Evolutionary conservation across 1,284 basidiomycete species (phyloP).

Genomic region (Ceratobasidium sp.): DNA sequence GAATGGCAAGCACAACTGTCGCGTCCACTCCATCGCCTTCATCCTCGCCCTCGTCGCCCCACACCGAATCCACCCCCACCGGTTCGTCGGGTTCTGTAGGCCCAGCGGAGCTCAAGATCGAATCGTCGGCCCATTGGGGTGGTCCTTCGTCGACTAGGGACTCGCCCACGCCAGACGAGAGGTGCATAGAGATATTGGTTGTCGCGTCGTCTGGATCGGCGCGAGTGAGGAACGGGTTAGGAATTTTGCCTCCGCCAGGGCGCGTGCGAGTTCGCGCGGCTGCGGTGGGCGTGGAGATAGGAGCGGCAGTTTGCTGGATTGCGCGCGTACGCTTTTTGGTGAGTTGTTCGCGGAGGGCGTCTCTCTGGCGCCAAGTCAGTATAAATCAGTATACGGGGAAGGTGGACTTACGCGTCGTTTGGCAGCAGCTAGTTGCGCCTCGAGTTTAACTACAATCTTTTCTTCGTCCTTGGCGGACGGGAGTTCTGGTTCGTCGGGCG

Average conservation of each 20-base stretch:
- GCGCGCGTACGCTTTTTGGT: conserved; percentile 16
- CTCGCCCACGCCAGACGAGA: neutral
- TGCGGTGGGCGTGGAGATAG: conserved; percentile 22
- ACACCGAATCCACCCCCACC: conserved; percentile 2
- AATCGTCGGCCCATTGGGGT: conserved; percentile 26
- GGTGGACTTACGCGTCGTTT: neutral
- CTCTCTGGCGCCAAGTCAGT: neutral
- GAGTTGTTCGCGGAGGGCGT: conserved; percentile 30
- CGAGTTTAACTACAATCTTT: conserved; percentile 7
- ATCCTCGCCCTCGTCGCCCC: conserved; percentile 7
- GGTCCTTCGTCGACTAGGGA: conserved; percentile 26
- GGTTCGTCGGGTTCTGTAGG: neutral
- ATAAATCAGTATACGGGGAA: neutral
- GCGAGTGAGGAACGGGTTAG: conserved; percentile 22
- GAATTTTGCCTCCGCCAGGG: conserved; percentile 13
- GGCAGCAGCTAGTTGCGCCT: conserved; percentile 19
- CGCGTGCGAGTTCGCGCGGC: conserved; percentile 31
- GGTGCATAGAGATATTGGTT: conserved; percentile 20
- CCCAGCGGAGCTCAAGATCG: conserved; percentile 8
- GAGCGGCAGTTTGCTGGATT: neutral
- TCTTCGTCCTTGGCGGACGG: conserved; percentile 28
- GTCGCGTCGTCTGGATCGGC: conserved; percentile 2
- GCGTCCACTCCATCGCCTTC: conserved; percentile 3
- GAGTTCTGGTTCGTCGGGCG: conserved; percentile 1
- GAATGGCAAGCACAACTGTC: conserved; percentile 27